Evolutionary conservation across 495 filamentous ascomycete species (phyloP).

Genomic region (Talaromyces nanjingensis): DNA sequence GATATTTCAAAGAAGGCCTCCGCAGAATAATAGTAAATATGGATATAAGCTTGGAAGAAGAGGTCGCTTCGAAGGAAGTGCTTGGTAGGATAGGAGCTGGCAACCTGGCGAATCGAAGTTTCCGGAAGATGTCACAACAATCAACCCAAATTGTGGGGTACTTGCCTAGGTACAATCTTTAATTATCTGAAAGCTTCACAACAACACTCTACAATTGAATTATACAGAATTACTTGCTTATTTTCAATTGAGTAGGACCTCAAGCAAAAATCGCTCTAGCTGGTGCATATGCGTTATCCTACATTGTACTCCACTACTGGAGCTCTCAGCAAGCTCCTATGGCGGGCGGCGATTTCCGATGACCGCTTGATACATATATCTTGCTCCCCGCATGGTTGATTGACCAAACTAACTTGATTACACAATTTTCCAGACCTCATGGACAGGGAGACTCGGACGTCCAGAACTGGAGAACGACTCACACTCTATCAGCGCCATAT

Average conservation of each 20-base stretch:
- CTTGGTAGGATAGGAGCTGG: constrained; percentile 2
- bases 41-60: not conserved
- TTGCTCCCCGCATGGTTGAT: not conserved
- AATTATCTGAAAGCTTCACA: not conserved
- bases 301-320: not conserved
- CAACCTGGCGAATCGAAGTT: constrained; percentile 19
- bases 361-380: not conserved
- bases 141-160: not conserved
- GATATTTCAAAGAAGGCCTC: not conserved
- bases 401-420: not conserved
- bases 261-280: not conserved
- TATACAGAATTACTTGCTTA: too few relatives aligned
- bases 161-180: not conserved
- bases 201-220: too few relatives aligned
- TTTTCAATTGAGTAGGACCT: not conserved
- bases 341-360: constrained; percentile 10
- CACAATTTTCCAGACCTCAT: not conserved
- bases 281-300: not conserved
- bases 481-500: constrained; percentile 30
- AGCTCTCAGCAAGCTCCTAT: constrained; percentile 1
- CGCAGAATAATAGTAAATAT: not conserved
- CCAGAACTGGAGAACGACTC: constrained; percentile 30
- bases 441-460: constrained; percentile 8
- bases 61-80: not conserved
- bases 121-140: constrained; percentile 18